A percentile compares a stretch with the other conserved stretches of the same genome.
Conservation (phyloP, 179 eudicot species). For the Pouteria campechiana region DNA sequence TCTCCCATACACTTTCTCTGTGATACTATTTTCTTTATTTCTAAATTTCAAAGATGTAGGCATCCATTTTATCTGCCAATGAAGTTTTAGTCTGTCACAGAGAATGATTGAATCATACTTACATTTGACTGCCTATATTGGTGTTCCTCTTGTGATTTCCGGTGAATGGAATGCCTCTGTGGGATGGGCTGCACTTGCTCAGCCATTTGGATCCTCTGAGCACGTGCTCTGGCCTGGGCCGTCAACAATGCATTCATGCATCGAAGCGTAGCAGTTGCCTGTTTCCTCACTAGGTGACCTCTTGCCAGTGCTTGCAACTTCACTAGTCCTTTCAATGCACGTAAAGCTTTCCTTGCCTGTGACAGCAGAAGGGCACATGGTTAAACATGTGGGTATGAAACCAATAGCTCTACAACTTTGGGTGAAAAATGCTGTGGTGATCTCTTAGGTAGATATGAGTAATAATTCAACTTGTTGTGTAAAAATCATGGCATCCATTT, state of each 20-base stretch:
- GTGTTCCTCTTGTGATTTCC: constrained; percentile 32
- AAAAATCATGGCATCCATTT: too few species aligned
- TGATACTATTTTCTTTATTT: too few species aligned
- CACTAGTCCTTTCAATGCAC: constrained; percentile 83
- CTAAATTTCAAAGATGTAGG: too few species aligned
- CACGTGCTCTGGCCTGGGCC: constrained; percentile 79
- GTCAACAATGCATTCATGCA: constrained; percentile 84
- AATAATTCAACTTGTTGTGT: too few species aligned
- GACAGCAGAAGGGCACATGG: background rate
- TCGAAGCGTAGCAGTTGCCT: constrained; percentile 69
- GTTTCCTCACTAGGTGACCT: constrained; percentile 84
- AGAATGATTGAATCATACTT: constrained; percentile 14
- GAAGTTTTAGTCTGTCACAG: too few species aligned
- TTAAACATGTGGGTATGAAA: background rate
- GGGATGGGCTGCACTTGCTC: constrained; percentile 25
- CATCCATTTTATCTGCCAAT: too few species aligned
- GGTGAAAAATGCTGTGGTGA: too few species aligned
- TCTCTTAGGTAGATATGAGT: too few species aligned
- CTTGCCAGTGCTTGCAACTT: constrained; percentile 90
- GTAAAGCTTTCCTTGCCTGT: constrained; percentile 91
- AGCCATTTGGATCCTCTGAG: constrained; percentile 39
- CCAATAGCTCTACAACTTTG: too few species aligned
- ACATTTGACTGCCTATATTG: constrained; percentile 38
- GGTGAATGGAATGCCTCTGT: constrained; percentile 33
- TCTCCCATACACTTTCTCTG: too few species aligned